These are phyloP conservation scores for Penicillium expansum DNA, from an alignment of 2,329 filamentous ascomycete species.

Conservation along the genomic window DNA sequence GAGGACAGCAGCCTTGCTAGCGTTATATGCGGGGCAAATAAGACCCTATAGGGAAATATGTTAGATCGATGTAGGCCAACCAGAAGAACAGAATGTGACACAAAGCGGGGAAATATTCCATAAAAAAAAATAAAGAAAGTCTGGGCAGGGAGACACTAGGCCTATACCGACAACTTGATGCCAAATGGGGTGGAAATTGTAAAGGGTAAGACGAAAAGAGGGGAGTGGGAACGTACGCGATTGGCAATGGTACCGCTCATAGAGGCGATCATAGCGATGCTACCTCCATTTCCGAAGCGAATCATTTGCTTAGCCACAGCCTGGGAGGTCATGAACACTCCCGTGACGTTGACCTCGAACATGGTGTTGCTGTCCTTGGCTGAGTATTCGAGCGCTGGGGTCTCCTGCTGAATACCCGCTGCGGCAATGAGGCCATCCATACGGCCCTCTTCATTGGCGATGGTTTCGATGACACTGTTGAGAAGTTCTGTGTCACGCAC, in stretches of 20 bases:
- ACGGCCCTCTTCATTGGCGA: slow-evolving; percentile 67
- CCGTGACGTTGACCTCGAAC: slow-evolving; percentile 62
- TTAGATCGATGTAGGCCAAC: background rate
- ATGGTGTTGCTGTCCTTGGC: slow-evolving; percentile 61
- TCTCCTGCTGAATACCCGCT: slow-evolving; percentile 75
- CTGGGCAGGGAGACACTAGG: background rate
- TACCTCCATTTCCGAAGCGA: slow-evolving; percentile 57
- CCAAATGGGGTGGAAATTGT: background rate
- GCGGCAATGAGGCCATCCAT: slow-evolving; percentile 77
- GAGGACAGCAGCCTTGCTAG: slow-evolving; percentile 49
- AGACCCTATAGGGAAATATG: slow-evolving; percentile 38
- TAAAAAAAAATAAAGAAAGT: background rate
- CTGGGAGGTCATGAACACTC: slow-evolving; percentile 62
- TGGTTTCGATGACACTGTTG: slow-evolving; percentile 64
- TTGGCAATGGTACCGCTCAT: slow-evolving; percentile 63
- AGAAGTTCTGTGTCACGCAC: slow-evolving; percentile 69
- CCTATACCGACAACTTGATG: background rate
- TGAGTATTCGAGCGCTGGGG: slow-evolving; percentile 73
- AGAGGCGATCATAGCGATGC: slow-evolving; percentile 61
- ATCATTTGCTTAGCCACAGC: slow-evolving; percentile 65
- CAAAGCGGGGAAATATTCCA: background rate
- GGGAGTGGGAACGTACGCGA: slow-evolving; percentile 34
- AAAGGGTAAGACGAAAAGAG: background rate
- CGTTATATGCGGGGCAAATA: slow-evolving; percentile 50
- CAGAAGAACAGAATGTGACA: background rate